Evolutionary conservation across 176 grass and related monocot genomes (phyloP).

Genomic region (Luzula sylvatica): DNA sequence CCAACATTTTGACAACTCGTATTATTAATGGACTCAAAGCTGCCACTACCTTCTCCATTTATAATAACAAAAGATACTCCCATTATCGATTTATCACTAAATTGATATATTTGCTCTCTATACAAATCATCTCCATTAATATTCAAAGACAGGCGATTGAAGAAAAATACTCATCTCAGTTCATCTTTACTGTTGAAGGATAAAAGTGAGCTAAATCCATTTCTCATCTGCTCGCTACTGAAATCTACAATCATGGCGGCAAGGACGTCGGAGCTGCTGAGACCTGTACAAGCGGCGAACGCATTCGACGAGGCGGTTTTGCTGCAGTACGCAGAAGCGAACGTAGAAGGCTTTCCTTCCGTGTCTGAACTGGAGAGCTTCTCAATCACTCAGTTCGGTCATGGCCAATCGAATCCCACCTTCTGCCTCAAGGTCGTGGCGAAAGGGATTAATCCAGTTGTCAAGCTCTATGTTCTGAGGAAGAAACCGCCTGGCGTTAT

Average conservation of each 20-base stretch:
- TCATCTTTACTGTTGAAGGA: too few species aligned
- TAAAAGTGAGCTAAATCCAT: too few species aligned
- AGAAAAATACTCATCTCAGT: too few species aligned
- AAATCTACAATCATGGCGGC: constrained; percentile 52
- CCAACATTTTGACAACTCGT: too few species aligned
- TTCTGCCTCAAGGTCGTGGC: constrained; percentile 51
- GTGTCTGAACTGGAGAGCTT: constrained; percentile 21
- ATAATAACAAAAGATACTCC: too few species aligned
- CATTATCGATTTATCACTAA: too few species aligned
- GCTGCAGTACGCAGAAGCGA: constrained; percentile 46
- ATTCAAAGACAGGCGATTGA: too few species aligned
- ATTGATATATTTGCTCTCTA: too few species aligned
- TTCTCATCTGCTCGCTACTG: too few species aligned
- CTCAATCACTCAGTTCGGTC: constrained; percentile 54
- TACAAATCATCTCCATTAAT: too few species aligned
- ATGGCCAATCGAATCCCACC: constrained; percentile 92
- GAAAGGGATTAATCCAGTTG: neutral
- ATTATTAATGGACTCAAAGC: too few species aligned
- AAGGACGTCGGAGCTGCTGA: constrained; percentile 52
- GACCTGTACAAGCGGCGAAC: constrained; percentile 34
- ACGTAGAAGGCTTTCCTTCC: constrained; percentile 59
- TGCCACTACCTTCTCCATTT: too few species aligned
- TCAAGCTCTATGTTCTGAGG: constrained; percentile 64
- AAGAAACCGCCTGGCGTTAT: constrained; percentile 75
- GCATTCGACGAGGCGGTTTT: constrained; percentile 66